These are phyloP conservation scores for Mortierella sp. DNA, from an alignment of 371 early-diverging fungal species.

Conservation along the genomic window DNA sequence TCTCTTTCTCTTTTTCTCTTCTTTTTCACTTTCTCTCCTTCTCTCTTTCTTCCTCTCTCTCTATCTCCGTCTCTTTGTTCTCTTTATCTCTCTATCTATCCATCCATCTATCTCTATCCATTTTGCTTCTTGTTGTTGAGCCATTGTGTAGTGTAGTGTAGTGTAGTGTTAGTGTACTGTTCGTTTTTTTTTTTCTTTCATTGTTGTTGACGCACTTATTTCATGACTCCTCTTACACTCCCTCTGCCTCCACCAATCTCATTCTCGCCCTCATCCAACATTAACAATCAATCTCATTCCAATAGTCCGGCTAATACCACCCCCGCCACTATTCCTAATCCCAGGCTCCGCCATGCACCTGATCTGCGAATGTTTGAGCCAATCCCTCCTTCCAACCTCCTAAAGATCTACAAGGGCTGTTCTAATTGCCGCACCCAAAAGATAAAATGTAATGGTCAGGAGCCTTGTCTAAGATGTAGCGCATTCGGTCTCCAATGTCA, in stretches of 20 bases:
- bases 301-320: conserved; percentile 8
- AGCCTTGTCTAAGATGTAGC: conserved; percentile 46
- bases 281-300: conserved; percentile 4
- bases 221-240: conserved; percentile 12
- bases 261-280: not conserved
- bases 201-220: not conserved
- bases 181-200: not conserved
- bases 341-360: conserved; percentile 46
- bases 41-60: not conserved
- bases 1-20: not conserved
- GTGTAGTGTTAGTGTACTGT: too few species aligned
- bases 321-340: conserved; percentile 17
- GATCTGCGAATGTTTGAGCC: conserved; percentile 55
- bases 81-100: not conserved
- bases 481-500: conserved; percentile 53
- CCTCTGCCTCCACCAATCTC: not conserved
- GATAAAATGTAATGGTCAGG: conserved; percentile 56
- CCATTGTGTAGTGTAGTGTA: too few species aligned
- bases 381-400: conserved; percentile 47
- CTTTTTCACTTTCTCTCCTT: not conserved
- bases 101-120: too few species aligned
- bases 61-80: not conserved
- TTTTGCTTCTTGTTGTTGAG: too few species aligned
- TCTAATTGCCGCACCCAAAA: conserved; percentile 55
- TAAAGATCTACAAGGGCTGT: conserved; percentile 58